Evolutionary conservation across 1,139 yeast genomes (phyloP).

Genomic region (Pichia sp.): DNA sequence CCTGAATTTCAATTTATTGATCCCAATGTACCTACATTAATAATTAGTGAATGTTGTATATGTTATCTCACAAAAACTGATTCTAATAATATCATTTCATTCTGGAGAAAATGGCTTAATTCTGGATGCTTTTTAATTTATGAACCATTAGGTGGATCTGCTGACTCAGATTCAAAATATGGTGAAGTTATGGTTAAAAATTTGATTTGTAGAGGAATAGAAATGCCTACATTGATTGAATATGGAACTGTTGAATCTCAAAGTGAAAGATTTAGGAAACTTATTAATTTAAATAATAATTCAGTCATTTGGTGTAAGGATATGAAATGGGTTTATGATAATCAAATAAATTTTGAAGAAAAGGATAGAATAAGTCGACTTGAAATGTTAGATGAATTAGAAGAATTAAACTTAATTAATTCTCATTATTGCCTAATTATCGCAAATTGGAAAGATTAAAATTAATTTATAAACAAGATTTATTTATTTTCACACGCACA

Average conservation of each 20-base stretch:
- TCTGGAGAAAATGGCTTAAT: conserved; percentile 31
- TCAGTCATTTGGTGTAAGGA: conserved; percentile 39
- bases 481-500: not conserved
- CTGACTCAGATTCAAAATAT: conserved; percentile 33
- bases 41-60: conserved; percentile 83
- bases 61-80: conserved; percentile 67
- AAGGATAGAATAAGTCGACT: conserved; percentile 48
- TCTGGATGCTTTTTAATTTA: conserved; percentile 51
- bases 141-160: conserved; percentile 68
- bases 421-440: conserved; percentile 65
- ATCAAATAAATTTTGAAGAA: conserved; percentile 50
- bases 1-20: conserved; percentile 28
- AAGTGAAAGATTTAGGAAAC: conserved; percentile 32
- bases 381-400: conserved; percentile 85
- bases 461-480: not conserved
- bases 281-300: conserved; percentile 20
- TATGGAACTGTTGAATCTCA: conserved; percentile 47
- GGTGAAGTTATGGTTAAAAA: conserved; percentile 80
- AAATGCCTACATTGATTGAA: conserved; percentile 53
- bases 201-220: conserved; percentile 63
- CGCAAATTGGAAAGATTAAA: conserved; percentile 21
- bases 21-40: conserved; percentile 51
- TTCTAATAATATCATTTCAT: conserved; percentile 46
- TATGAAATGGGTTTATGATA: conserved; percentile 54
- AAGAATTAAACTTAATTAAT: conserved; percentile 69